These are phyloP conservation scores for Hevea brasiliensis DNA, from an alignment of 345 rosid species.

Conservation along the genomic window DNA sequence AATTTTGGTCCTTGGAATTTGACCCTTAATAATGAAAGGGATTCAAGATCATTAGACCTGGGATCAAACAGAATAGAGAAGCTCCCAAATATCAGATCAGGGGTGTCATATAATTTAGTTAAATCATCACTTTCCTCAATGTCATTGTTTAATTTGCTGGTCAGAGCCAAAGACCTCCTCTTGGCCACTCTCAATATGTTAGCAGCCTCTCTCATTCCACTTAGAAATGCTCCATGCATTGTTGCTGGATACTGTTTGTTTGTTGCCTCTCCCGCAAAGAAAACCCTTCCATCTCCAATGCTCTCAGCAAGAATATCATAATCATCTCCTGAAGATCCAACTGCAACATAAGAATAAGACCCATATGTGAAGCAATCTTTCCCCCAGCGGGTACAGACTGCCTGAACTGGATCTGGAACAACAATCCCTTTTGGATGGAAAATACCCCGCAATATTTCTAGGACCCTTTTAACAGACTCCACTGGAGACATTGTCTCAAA, in stretches of 20 bases:
- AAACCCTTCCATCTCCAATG: slow-evolving; percentile 89
- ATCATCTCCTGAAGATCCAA: slow-evolving; percentile 97
- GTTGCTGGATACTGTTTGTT: slow-evolving; percentile 95
- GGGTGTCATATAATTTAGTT: slow-evolving; percentile 46
- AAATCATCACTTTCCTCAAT: slow-evolving; percentile 31
- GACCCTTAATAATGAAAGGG: slow-evolving; percentile 51
- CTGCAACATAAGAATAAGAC: slow-evolving; percentile 85
- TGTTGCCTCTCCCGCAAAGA: slow-evolving; percentile 98
- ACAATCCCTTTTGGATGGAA: slow-evolving; percentile 87
- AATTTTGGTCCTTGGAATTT: slow-evolving; percentile 33
- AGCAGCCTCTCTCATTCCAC: slow-evolving; percentile 99
- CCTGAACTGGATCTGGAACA: slow-evolving; percentile 95
- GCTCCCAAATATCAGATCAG: slow-evolving; percentile 53
- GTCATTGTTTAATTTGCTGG: slow-evolving; percentile 31
- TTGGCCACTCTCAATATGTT: slow-evolving; percentile 72
- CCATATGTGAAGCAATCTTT: slow-evolving; percentile 78
- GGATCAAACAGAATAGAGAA: slow-evolving; percentile 64
- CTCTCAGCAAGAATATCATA: slow-evolving; percentile 89
- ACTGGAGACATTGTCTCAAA: slow-evolving; percentile 84
- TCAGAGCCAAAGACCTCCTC: slow-evolving; percentile 45
- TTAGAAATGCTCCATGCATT: slow-evolving; percentile 95
- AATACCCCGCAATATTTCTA: slow-evolving; percentile 72
- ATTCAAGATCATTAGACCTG: slow-evolving; percentile 46
- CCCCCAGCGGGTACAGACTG: slow-evolving; percentile 93
- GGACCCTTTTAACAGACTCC: slow-evolving; percentile 75